Base-by-base conservation (phyloP, 306 rosid genomes). In the Malus orientalis region DNA sequence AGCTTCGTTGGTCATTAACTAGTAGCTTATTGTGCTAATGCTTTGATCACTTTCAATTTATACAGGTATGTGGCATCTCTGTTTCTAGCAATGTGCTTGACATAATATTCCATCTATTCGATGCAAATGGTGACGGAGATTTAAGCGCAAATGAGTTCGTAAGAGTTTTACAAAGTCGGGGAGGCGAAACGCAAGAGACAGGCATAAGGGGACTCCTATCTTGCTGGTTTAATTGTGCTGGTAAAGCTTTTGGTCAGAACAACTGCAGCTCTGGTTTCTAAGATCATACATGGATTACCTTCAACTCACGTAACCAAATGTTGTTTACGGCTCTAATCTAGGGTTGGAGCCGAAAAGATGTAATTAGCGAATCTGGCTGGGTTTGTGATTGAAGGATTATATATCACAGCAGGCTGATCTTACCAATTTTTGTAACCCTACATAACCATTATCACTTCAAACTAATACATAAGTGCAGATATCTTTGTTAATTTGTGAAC, bases 91-190 rank as follows among this genome's bases (percentile, higher is more conserved):
- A 77, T 55, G 79, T 93, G 80, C 80, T 85, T 44, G 93, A 91
- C 90, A 87, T 89, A 76, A 88, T 93, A 65, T 93, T 87, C 79
- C 91, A 88, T 67, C 79, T 90, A 33, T 91, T 93, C 67, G 97
- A 93, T 73, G 85, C 86, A 61, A 88, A 89, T 71, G 61, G 87
- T 1, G 96, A 93, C 49, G 91, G 93, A 36, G 79, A 65, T 81
- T 76, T 90, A 70, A 88, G 96, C 73, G 79, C 85, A 62, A 74
- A 69, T 19, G 97, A 93, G 84, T 91, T 90, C 70, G 75, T 91
- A 6, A 87, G 88, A 78, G 96, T 81, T 74, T 6, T 86, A 53
- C 90, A 87, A 38, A 86, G 84, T 71, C 80, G 91, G 73, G 96
- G 88, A 77, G 57, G 44, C 51, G 71, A 14, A 57, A 32, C 74